Evolutionary conservation across 345 rosid genomes (phyloP), one percentile per base, ranked within the genome.

Genomic region (Camelina laxa): DNA sequence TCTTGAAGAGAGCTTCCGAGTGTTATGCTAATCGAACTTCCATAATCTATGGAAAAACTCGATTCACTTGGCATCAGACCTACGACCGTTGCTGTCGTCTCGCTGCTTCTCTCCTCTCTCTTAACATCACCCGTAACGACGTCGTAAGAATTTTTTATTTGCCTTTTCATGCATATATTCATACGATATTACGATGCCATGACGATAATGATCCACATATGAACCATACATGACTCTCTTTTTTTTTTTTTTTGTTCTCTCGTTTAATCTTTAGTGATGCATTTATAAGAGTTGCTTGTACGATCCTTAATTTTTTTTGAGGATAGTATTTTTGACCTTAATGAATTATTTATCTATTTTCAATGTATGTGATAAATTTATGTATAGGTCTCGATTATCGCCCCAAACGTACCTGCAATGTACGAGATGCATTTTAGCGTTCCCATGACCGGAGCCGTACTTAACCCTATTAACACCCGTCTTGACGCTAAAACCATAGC

Each of bases 391-490:
- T 89, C 98, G 0, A 83, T 91, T 19, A 64, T 94, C 72, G 96
- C 98, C 39, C 97, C 94, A 1, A 94, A 88, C 62, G 24, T 87
- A 63, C 98, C 97, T 0, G 98, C 97, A 10, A 58, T 83, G 81
- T 91, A 88, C 70, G 98, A 94, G 86, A 81, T 87, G 93, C 97
- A 94, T 75, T 94, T 94, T 44, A 89, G 87, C 0, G 91, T 91
- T 57, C 97, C 97, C 2, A 94, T 91, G 93, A 89, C 95, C 0
- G 89, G 97, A 6, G 98, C 93, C 0, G 81, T 91, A 33, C 88
- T 94, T 33, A 94, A 91, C 74, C 72, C 95, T 21, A 86, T 94
- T 30, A 94, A 94, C 67, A 84, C 86, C 0, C 80, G 96, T 31
- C 90, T 94, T 0, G 90, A 91, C 17, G 89, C 91, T 13, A 84